phyloP scores from a whole-genome alignment of 805 yeast genomes.

The Vanderwaltozyma verrucispora region DNA sequence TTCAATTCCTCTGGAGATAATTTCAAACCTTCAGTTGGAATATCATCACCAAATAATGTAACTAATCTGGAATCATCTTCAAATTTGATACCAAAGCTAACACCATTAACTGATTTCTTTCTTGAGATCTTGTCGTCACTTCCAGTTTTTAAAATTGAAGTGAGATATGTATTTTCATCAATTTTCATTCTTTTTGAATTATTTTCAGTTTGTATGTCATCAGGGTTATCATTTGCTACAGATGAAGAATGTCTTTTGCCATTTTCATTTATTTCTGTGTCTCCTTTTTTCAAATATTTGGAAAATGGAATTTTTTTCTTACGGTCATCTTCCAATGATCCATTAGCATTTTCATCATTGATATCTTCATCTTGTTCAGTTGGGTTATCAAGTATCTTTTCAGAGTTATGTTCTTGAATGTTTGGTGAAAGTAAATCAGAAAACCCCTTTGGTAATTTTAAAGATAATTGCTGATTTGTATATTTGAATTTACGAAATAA shows the following conservation, averaged over 20 bases:
- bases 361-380: neutral
- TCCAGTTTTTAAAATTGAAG: constrained; percentile 18
- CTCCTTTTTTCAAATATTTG: constrained; percentile 25
- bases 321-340: constrained; percentile 11
- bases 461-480: constrained; percentile 7
- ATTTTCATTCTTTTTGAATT: constrained; percentile 1
- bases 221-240: neutral
- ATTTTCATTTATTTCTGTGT: constrained; percentile 8
- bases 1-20: constrained; percentile 24
- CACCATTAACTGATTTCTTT: constrained; percentile 5
- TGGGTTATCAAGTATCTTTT: no score
- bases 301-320: constrained; percentile 29
- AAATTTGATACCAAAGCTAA: constrained; percentile 12
- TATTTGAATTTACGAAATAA: constrained; percentile 17
- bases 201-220: neutral
- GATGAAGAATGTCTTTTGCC: constrained; percentile 10
- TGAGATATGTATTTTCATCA: constrained; percentile 4
- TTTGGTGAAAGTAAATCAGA: neutral
- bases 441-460: constrained; percentile 4
- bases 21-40: constrained; percentile 21
- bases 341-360: neutral
- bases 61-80: constrained; percentile 19
- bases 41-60: constrained; percentile 26
- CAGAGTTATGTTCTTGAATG: no score
- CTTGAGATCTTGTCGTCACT: neutral